These are phyloP conservation scores for Annulohypoxylon nitens DNA, from an alignment of 495 filamentous ascomycete species.

Conservation along the genomic window DNA sequence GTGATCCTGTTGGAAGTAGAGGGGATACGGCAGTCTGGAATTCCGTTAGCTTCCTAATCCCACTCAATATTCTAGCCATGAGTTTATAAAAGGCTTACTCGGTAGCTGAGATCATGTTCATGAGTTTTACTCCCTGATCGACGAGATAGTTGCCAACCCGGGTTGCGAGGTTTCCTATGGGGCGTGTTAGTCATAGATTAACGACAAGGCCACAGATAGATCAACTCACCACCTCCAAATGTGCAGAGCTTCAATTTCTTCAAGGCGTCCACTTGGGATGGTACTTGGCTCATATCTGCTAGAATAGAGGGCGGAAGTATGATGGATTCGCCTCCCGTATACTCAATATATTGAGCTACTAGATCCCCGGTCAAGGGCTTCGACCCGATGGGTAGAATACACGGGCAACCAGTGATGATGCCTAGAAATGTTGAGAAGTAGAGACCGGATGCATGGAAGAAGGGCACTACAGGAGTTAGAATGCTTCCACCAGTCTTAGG, in stretches of 20 bases:
- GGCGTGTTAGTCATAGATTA: not conserved
- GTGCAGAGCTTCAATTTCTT: conserved; percentile 50
- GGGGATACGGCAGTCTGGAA: conserved; percentile 46
- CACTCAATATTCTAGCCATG: not conserved
- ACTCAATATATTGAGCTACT: conserved; percentile 49
- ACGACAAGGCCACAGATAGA: not conserved
- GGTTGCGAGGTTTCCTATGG: conserved; percentile 11
- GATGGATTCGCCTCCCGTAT: conserved; percentile 46
- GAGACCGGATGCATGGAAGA: conserved; percentile 52
- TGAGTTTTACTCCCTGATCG: conserved; percentile 45
- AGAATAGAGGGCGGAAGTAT: conserved; percentile 58
- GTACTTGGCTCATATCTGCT: conserved; percentile 57
- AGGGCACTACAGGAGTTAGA: conserved; percentile 52
- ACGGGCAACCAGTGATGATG: conserved; percentile 30
- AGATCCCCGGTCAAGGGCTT: conserved; percentile 48
- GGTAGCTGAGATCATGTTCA: conserved; percentile 56
- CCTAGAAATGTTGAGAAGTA: conserved; percentile 36
- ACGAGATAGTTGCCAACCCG: conserved; percentile 52
- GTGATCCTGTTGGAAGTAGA: conserved; percentile 51
- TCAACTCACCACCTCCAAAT: conserved; percentile 56
- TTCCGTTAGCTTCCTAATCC: not conserved
- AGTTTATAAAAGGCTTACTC: conserved; percentile 54
- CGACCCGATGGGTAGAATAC: conserved; percentile 42
- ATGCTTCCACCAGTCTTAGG: not conserved
- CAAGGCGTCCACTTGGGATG: conserved; percentile 47